Base-by-base conservation (phyloP, 106 monocot species). In the Dendrobium catenatum region DNA sequence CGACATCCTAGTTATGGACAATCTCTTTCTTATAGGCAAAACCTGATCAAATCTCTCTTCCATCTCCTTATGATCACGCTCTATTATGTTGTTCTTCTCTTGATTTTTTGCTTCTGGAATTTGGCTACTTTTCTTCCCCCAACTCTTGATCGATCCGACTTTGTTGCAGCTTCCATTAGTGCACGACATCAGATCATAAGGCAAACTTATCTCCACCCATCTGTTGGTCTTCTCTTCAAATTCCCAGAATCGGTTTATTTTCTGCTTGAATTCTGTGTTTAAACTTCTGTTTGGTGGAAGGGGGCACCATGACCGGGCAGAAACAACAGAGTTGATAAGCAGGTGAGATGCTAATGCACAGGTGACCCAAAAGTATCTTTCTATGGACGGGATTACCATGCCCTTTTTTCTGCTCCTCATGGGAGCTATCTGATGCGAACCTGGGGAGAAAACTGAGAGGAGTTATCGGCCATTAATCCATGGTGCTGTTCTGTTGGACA, bases 171-270 rank as follows among this genome's bases (percentile, higher is more conserved):
- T 92, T 61, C 75, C 87, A 61, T 90, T 89, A 59, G 90, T 68
- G 68, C 96, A 96, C 2, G 94, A 87, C 55, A 86, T 78, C 54
- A 96, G 82, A 83, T 90, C 87, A 46, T 85, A 96, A 5, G 96
- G 96, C 11, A 88, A 79, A 70, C 77, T 89, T 47, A 96, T 83
- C 55, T 94, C 92, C 40, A 91, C 93, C 96, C 96, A 96, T 54
- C 80, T 89, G 20, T 85, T 87, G 24, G 78, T 87, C 40, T 90
- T 44, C 84, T 90, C 88, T 33, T 92, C 87, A 51, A 86, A 96
- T 79, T 83, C 89, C 94, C 91, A 94, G 61, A 94, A 96, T 79
- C 59, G 86, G 13, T 77, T 87, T 9, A 81, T 83, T 81, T 79
- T 94, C 85, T 96, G 91, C 80, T 89, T 79, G 66, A 96, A 96